phyloP scores from a whole-genome alignment of 2,329 filamentous ascomycete species.

The Diaporthe citriasiana region DNA sequence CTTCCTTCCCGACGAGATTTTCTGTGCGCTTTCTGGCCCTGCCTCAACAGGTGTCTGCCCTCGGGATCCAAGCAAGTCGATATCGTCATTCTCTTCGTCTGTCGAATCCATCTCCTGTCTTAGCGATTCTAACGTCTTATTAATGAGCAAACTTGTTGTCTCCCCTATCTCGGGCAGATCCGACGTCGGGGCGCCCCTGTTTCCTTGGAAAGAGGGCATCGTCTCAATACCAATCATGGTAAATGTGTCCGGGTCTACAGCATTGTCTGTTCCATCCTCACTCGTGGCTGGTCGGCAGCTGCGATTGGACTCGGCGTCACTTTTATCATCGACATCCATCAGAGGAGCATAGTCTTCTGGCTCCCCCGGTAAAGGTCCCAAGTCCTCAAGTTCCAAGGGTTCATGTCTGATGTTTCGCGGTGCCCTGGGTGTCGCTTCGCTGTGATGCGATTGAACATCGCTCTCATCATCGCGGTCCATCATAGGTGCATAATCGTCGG shows the following conservation, averaged over 20 bases:
- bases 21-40: not conserved
- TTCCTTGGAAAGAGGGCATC: constrained; percentile 64
- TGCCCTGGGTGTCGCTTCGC: constrained; percentile 30
- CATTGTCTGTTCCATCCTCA: constrained; percentile 48
- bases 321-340: constrained; percentile 44
- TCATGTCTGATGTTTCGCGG: not conserved
- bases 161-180: constrained; percentile 65
- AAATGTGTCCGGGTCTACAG: constrained; percentile 63
- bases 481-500: constrained; percentile 37
- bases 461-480: constrained; percentile 45
- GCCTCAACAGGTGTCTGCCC: constrained; percentile 33
- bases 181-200: constrained; percentile 53
- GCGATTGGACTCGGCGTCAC: constrained; percentile 46
- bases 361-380: constrained; percentile 30
- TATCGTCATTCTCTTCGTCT: constrained; percentile 40
- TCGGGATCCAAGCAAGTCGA: constrained; percentile 37
- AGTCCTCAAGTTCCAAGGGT: constrained; percentile 32
- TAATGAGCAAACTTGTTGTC: constrained; percentile 69
- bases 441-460: constrained; percentile 46
- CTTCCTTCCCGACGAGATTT: not conserved
- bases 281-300: constrained; percentile 37
- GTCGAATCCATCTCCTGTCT: constrained; percentile 54
- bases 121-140: constrained; percentile 66
- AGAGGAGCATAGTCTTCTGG: constrained; percentile 35
- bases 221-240: constrained; percentile 72